Base-by-base conservation (phyloP, 1,284 basidiomycete genomes). In the Ustilago cynodontis region DNA sequence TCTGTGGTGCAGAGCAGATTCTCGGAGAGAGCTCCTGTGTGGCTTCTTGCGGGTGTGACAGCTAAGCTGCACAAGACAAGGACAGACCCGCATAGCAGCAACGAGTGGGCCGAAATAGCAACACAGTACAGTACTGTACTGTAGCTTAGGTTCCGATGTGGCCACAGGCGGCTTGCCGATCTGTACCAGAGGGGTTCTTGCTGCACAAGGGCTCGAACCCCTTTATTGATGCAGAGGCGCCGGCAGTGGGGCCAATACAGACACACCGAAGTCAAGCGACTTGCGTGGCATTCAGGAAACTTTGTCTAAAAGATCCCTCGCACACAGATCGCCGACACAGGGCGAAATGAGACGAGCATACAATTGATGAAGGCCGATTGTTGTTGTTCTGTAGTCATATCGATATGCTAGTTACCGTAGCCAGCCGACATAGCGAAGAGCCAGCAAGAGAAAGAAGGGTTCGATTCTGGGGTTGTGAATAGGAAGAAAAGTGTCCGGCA, bases 181-280 rank as follows among this genome's bases (percentile, higher is more conserved):
- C 28, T 52, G 31, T 29, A 49, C 47, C n/a, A n/a, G n/a, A n/a
- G n/a, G n/a, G n/a, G n/a, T n/a, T n/a, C n/a, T n/a, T n/a, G 22
- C 54, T 56, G 54, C 35, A 56, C 51, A 37, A 45, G 51, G 16
- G 28, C 50, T 53, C 59, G 51, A 31, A 43, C 50, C 59, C 37
- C 59, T 52, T 50, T 59, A 16, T 51, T 45, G 59, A 45, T 45
- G 59, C 59, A 61, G 39, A 24, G 29, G 35, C 4, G 8, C 52
- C 7, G 9, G 14, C 50, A 29, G 31, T 26, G 22, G 49, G 49
- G 26, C 6, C n/a, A 14, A 7, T 28, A 35, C 51, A 52, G 11
- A 33, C 41, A 43, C n/a, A 35, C 35, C 50, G 20, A 43, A 43
- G 41, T 20, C 41, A 43, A 43, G 41, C 41, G 20, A 43, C 41